Evolutionary conservation across 352 stramenopile species (phyloP), one percentile per base, ranked within the genome.

Genomic region (Phytophthora cryptogea): DNA sequence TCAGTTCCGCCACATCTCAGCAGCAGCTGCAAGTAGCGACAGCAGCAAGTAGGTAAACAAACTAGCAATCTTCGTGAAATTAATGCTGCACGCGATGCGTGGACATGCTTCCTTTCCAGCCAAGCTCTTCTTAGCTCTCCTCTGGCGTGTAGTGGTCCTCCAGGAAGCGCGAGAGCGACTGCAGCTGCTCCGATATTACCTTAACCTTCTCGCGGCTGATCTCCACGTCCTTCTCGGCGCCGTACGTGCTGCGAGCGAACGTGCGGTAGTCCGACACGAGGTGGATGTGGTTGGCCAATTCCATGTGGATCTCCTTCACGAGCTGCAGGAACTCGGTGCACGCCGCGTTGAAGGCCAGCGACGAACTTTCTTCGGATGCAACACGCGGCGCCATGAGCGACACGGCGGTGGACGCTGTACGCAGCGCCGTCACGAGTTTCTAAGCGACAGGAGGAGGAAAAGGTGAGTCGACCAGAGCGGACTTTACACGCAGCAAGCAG

Each of bases 281-380:
- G 68, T 95, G 86, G 57, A 92, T 89, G 63, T 95, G 83, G 64
- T 76, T 79, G 13, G 83, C 86, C 16, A 95, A 72, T 56, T 95
- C 86, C 6, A 77, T 75, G 72, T 95, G 86, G 56, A 95, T 89
- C 61, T 92, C 82, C 51, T 88, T 81, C n/a, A 95, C 76, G 41
- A 93, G 78, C 71, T 93, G 86, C 53, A 95, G 66, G 65, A 95
- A 95, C 59, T 93, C 83, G 39, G 80, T 91, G 57, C 83, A 89
- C 17, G 86, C 62, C 48, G 75, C 70, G 62, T 87, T 90, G 62
- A 95, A 95, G 31, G 81, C 77, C 51, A 86, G 79, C 11, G 71
- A 85, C 33, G 78, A 81, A 60, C 56, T 90, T 50, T 89, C 80
- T 3, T 90, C 80, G 0, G 76, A 85, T 23, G 83, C 86, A 10